Evolutionary conservation across 2,329 filamentous ascomycete species (phyloP).

Genomic region (Paradendryphiella salina): DNA sequence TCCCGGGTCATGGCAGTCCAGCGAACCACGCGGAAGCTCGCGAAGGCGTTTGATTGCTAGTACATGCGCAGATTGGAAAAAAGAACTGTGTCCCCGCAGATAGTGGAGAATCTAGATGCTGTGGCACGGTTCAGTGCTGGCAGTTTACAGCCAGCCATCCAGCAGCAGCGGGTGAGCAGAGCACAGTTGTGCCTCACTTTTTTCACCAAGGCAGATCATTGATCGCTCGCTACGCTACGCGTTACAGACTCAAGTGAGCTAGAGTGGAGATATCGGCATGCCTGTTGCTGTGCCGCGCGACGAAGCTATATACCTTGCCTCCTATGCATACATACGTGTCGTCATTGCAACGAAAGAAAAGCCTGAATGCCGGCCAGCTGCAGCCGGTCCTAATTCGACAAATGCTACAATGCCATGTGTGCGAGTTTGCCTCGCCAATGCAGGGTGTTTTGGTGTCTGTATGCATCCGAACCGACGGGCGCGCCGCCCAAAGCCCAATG

Average conservation of each 20-base stretch:
- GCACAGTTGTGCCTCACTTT: slow-evolving; percentile 13
- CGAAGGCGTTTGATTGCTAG: slow-evolving; percentile 9
- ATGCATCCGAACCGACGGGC: slow-evolving; percentile 9
- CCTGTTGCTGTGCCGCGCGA: slow-evolving; percentile 17
- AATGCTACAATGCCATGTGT: slow-evolving; percentile 30
- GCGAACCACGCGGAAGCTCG: slow-evolving; percentile 3
- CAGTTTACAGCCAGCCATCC: slow-evolving; percentile 1
- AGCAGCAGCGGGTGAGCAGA: neutral
- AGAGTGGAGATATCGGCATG: slow-evolving; percentile 20
- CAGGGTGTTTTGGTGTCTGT: slow-evolving; percentile 8
- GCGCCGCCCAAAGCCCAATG: slow-evolving; percentile 15
- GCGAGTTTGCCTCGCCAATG: slow-evolving; percentile 25
- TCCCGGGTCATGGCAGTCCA: slow-evolving; percentile 5
- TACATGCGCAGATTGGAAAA: slow-evolving; percentile 22
- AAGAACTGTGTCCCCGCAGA: slow-evolving; percentile 9
- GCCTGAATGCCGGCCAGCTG: slow-evolving; percentile 3
- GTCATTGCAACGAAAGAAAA: slow-evolving; percentile 25
- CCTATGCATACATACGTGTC: slow-evolving; percentile 33
- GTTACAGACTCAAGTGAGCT: slow-evolving; percentile 8
- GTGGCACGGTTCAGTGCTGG: slow-evolving; percentile 8
- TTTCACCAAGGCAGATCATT: slow-evolving; percentile 22
- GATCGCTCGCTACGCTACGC: slow-evolving; percentile 11
- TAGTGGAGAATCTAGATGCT: slow-evolving; percentile 10
- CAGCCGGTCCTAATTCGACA: slow-evolving; percentile 16
- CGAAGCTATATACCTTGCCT: slow-evolving; percentile 11